Evolutionary conservation across 192 early-diverging fungal genomes (phyloP), one percentile per base, ranked within the genome.

Genomic region (Coemansia aciculifera): DNA sequence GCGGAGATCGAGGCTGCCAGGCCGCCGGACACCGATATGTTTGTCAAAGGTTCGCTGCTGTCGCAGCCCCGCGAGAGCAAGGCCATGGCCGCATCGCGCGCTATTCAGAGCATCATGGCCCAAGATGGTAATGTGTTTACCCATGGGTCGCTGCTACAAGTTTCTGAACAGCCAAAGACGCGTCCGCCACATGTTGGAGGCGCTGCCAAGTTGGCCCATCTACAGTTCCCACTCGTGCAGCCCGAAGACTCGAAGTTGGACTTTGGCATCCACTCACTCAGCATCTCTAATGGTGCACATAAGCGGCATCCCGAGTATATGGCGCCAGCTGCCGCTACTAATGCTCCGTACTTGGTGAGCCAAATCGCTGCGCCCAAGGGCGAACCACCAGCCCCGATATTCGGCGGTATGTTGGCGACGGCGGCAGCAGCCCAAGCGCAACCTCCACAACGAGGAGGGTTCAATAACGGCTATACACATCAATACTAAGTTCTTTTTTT

Each of bases 41-140:
- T 72, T 66, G 69, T 67, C 59, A 81, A 81, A 67, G 78, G 78
- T 1, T 81, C 78, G 56, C 70, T 81, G 54, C 64, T 81, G 43
- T 66, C 78, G 29, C 78, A 81, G 71, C 69, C 78, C 37, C 69
- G 78, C 36, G 78, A 75, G 67, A 81, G 78, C 71, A 81, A 81
- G 29, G 78, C 78, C 27, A 57, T 81, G 44, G 74, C 74, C n/a
- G 78, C 78, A 23, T 81, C 78, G 64, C 69, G 78, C 17, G 78
- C 78, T 5, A 81, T 81, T 71, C 78, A 81, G 70, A 70, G 57
- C 61, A 54, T 76, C 10, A 72, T 81, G 78, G 78, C 73, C 0
- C 73, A 81, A 13, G 44, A 73, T 39, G 78, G 78, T 46, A 74
- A 81, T 36, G 78, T 81, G 52, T 81, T 81, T 59, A 66, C 78